A percentile compares a stretch with the other conserved stretches of the same genome.
Conservation (phyloP, 345 rosid genomes). For the Camelina neglecta region DNA sequence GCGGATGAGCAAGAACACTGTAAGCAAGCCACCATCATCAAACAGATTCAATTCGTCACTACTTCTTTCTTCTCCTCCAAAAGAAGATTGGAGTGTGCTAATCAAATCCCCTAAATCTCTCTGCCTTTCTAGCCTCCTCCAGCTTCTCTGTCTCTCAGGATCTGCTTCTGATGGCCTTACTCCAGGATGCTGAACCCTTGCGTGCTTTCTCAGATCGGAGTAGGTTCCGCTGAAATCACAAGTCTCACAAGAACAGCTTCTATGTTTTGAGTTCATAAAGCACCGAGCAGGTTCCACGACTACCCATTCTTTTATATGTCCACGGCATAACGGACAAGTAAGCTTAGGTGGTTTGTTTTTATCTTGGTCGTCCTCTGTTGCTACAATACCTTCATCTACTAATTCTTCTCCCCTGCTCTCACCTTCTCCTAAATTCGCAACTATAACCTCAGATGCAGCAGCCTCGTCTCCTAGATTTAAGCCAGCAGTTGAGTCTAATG, state of each 20-base stretch:
- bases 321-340: slow-evolving; percentile 89
- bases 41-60: slow-evolving; percentile 56
- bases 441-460: slow-evolving; percentile 26
- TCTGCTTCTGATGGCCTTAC: slow-evolving; percentile 89
- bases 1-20: slow-evolving; percentile 83
- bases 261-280: slow-evolving; percentile 83
- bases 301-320: slow-evolving; percentile 81
- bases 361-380: slow-evolving; percentile 48
- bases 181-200: slow-evolving; percentile 80
- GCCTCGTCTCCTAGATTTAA: slow-evolving; percentile 43
- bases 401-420: slow-evolving; percentile 6
- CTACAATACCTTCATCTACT: slow-evolving; percentile 32
- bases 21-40: slow-evolving; percentile 82
- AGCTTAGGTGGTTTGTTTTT: slow-evolving; percentile 55
- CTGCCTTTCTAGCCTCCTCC: slow-evolving; percentile 97
- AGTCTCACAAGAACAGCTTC: slow-evolving; percentile 87
- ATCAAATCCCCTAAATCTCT: slow-evolving; percentile 94
- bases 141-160: slow-evolving; percentile 87
- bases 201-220: slow-evolving; percentile 89
- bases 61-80: slow-evolving; percentile 82
- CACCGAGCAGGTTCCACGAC: slow-evolving; percentile 69
- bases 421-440: slow-evolving; percentile 13
- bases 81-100: slow-evolving; percentile 86
- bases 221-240: slow-evolving; percentile 82
- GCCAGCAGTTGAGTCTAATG: slow-evolving; percentile 42